Evolutionary conservation across 345 rosid species (phyloP).

Genomic region (Acer saccharum): DNA sequence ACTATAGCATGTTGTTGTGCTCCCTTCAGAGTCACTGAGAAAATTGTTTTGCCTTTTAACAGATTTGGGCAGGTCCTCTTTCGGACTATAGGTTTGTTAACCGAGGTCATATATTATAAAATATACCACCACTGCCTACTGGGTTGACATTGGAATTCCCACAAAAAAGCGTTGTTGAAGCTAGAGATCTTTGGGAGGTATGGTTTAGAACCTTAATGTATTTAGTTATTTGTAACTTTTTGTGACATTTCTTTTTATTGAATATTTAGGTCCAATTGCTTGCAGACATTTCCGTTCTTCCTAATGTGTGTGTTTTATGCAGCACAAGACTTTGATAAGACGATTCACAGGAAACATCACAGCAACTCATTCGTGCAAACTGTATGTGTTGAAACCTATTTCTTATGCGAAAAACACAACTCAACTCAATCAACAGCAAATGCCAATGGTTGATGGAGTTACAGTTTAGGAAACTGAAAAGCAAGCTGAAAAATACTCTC

Average conservation of each 20-base stretch:
- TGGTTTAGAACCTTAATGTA: background rate
- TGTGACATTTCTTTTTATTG: background rate
- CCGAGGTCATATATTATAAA: conserved; percentile 34
- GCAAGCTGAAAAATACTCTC: too few species aligned
- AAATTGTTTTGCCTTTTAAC: background rate
- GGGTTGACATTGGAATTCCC: conserved; percentile 70
- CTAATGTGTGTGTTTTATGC: conserved; percentile 29
- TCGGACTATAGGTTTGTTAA: conserved; percentile 60
- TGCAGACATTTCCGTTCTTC: too few species aligned
- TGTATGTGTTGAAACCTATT: too few species aligned
- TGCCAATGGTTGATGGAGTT: too few species aligned
- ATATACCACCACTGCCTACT: conserved; percentile 52
- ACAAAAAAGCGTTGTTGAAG: conserved; percentile 42
- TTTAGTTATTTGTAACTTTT: background rate
- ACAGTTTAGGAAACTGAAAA: too few species aligned
- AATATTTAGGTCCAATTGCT: background rate
- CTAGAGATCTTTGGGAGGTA: conserved; percentile 88
- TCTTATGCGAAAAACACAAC: too few species aligned
- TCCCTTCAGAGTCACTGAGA: background rate
- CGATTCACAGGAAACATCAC: conserved; percentile 45
- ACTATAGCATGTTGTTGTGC: background rate
- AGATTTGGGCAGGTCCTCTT: conserved; percentile 84
- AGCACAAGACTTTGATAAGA: conserved; percentile 69
- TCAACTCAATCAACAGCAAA: too few species aligned
- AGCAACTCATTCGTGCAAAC: too few species aligned